Percentiles rank a stretch among this genome's conserved stretches.
phyloP scores from a whole-genome alignment of 345 rosid genomes.

The Iberis pinnata region DNA sequence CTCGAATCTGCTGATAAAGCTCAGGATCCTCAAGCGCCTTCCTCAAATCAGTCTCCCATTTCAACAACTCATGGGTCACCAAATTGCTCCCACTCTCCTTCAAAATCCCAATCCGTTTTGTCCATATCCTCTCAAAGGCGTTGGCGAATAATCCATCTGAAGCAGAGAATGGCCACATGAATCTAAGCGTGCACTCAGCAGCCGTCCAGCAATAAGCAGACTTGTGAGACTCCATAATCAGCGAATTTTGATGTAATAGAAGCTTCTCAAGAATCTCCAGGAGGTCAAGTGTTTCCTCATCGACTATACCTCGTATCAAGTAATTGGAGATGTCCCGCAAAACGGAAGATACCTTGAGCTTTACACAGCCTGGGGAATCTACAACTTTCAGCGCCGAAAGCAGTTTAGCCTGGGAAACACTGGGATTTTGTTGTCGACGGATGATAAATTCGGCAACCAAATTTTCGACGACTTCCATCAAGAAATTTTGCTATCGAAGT shows the following conservation, averaged over 20 bases:
- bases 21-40: constrained; percentile 22
- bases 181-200: constrained; percentile 46
- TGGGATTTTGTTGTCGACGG: constrained; percentile 18
- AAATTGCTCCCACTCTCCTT: constrained; percentile 34
- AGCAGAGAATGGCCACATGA: constrained; percentile 33
- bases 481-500: too few species aligned
- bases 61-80: constrained; percentile 27
- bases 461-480: too few species aligned
- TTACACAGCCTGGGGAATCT: neutral
- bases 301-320: neutral
- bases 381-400: constrained; percentile 8
- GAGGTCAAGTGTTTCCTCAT: constrained; percentile 40
- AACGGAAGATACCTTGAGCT: constrained; percentile 20
- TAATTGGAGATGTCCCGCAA: constrained; percentile 19
- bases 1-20: constrained; percentile 24
- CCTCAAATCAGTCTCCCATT: constrained; percentile 24
- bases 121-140: constrained; percentile 56
- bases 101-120: constrained; percentile 29
- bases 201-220: constrained; percentile 51
- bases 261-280: constrained; percentile 37
- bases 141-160: constrained; percentile 25
- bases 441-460: constrained; percentile 18
- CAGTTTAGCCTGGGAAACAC: neutral
- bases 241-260: constrained; percentile 22
- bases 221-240: constrained; percentile 37